Conservation (phyloP, 2,329 filamentous ascomycete genomes). For the Cladophialophora chaetospira region DNA sequence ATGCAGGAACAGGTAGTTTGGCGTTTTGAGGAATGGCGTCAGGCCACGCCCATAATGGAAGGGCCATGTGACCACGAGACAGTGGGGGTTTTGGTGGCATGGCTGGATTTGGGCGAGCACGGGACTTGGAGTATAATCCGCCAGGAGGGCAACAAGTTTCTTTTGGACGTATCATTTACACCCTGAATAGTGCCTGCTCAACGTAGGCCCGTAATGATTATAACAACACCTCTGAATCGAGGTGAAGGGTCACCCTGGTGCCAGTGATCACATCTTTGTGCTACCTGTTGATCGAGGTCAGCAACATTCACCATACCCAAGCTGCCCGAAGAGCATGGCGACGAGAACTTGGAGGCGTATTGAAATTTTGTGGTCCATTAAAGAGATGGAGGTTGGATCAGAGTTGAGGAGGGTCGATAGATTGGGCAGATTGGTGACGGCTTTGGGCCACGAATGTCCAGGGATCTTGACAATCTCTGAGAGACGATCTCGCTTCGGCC, state of each 20-base stretch:
- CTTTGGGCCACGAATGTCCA: neutral
- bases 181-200: neutral
- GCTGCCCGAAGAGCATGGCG: too few relatives aligned
- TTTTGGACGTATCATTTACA: neutral
- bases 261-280: too few relatives aligned
- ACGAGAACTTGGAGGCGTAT: too few relatives aligned
- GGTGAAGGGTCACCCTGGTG: too few relatives aligned
- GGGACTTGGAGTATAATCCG: neutral
- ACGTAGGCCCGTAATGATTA: too few relatives aligned
- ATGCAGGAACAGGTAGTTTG: slow-evolving; percentile 20
- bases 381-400: neutral
- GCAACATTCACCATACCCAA: too few relatives aligned
- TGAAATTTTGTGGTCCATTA: neutral
- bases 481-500: slow-evolving; percentile 24
- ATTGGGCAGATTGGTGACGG: neutral
- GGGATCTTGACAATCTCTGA: neutral
- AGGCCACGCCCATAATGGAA: slow-evolving; percentile 2
- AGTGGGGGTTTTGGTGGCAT: slow-evolving; percentile 11
- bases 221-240: too few relatives aligned
- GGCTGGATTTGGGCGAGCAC: slow-evolving; percentile 5
- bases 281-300: too few relatives aligned
- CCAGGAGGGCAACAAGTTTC: neutral
- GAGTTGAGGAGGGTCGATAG: neutral
- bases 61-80: slow-evolving; percentile 20
- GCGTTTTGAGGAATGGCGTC: slow-evolving; percentile 8